phyloP scores from a whole-genome alignment of 2,329 filamentous ascomycete genomes.

The Mycogone perniciosa region DNA sequence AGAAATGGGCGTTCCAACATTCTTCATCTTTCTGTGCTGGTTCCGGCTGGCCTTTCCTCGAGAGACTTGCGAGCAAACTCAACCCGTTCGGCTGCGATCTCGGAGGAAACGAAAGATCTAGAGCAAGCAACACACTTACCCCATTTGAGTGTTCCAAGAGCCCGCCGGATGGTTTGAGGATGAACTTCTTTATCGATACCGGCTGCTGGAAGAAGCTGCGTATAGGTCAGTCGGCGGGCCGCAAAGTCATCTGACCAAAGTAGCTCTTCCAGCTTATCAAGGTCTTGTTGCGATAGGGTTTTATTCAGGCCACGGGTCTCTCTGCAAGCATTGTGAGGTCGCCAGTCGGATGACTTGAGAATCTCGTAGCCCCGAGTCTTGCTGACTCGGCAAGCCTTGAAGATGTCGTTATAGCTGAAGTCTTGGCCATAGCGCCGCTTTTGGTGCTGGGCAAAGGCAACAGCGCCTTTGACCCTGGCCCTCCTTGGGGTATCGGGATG shows the following conservation, averaged over 20 bases:
- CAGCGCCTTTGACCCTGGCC: background rate
- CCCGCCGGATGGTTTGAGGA: background rate
- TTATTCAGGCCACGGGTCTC: background rate
- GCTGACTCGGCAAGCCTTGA: background rate
- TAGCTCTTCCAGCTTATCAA: background rate
- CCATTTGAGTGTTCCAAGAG: background rate
- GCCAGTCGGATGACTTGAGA: background rate
- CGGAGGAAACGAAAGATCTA: constrained; percentile 16
- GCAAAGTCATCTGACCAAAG: background rate
- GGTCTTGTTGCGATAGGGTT: background rate
- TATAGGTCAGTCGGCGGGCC: background rate
- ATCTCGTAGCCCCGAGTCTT: background rate
- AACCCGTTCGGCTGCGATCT: too few relatives aligned
- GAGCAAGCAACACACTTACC: background rate
- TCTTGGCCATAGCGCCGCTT: background rate
- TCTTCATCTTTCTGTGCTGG: too few relatives aligned
- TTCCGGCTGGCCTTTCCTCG: too few relatives aligned
- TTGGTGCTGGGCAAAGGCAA: background rate
- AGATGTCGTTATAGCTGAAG: background rate
- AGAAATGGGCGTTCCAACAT: too few relatives aligned
- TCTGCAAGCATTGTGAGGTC: background rate
- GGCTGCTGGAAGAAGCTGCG: background rate
- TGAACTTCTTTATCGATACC: background rate
- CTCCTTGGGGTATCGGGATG: background rate
- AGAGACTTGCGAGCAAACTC: too few relatives aligned